A percentile compares a stretch with the other conserved stretches of the same genome.
phyloP scores from a whole-genome alignment of 345 rosid genomes.

The Reutealis trisperma region DNA sequence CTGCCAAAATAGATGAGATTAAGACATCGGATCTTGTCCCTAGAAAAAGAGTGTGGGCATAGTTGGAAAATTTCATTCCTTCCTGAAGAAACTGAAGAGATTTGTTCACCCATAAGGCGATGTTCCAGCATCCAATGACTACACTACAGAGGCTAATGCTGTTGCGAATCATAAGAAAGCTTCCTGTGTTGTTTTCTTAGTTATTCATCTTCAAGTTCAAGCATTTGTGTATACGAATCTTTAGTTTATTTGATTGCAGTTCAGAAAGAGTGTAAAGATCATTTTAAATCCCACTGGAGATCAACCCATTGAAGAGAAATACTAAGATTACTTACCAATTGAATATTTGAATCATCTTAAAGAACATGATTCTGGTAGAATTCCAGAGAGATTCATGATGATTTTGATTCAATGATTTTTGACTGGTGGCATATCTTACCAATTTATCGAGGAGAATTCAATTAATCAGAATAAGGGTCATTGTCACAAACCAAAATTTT shows the following conservation, averaged over 20 bases:
- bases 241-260: not conserved
- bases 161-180: not conserved
- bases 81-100: not conserved
- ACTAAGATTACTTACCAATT: too few relatives aligned
- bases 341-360: too few relatives aligned
- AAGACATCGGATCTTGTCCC: conserved; percentile 88
- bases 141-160: not conserved
- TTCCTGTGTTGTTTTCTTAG: not conserved
- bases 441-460: too few relatives aligned
- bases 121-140: not conserved
- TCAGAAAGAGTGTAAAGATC: not conserved
- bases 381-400: too few relatives aligned
- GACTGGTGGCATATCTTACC: too few relatives aligned
- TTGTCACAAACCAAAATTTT: too few relatives aligned
- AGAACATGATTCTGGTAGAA: not conserved
- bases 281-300: too few relatives aligned
- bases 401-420: too few relatives aligned
- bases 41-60: conserved; percentile 84
- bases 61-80: not conserved
- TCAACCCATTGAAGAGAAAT: too few relatives aligned
- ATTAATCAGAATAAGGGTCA: too few relatives aligned
- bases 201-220: not conserved
- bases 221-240: not conserved
- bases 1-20: conserved; percentile 81
- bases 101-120: not conserved